Evolutionary conservation across 805 yeast genomes (phyloP), one percentile per base, ranked within the genome.

Genomic region (Candida adriatica): DNA sequence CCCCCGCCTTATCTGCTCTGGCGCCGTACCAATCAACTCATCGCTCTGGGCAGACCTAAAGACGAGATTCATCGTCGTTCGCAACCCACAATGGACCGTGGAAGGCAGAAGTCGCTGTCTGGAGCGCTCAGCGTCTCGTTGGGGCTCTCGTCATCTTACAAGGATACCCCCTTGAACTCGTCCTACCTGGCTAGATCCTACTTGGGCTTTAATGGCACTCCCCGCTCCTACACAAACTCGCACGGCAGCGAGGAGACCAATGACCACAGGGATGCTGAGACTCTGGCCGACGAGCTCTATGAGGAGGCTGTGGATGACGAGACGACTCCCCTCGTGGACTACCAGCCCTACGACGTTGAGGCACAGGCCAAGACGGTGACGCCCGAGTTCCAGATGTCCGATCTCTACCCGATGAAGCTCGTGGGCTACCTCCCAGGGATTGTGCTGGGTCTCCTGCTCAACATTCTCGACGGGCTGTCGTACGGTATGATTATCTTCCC

Each of bases 401-500:
- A 38, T 6, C 16, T 48, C n/a, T 31, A 40, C 4, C 27, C 37
- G 2, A 22, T 34, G 18, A 47, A 40, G 23, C 18, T 47, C 4
- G 14, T 46, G 5, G 29, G 43, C 0, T 60, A 60, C 35, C 35
- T 61, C 18, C 97, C 98, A 0, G 79, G 95, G 0, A 95, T 88
- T 4, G 70, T 87, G 24, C 59, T 92, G 25, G 98, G 98, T 1
- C 64, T 86, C 0, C 59, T 92, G 27, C 64, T 92, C 26, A 92
- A 92, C 53, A 80, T 92, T 27, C 68, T 92, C 29, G 98, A 92
- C 56, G 98, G 94, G 0, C 66, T 92, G 29, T 85, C 95, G 0
- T 92, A 92, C 55, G 98, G 98, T 29, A 88, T 92, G 96, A 92
- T 92, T 52, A 75, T 92, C 65, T 92, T 92, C 60, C 98, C 98